phyloP scores from a whole-genome alignment of 225 moss, liverwort and hornwort genomes.

The Sphagnum tenellum region DNA sequence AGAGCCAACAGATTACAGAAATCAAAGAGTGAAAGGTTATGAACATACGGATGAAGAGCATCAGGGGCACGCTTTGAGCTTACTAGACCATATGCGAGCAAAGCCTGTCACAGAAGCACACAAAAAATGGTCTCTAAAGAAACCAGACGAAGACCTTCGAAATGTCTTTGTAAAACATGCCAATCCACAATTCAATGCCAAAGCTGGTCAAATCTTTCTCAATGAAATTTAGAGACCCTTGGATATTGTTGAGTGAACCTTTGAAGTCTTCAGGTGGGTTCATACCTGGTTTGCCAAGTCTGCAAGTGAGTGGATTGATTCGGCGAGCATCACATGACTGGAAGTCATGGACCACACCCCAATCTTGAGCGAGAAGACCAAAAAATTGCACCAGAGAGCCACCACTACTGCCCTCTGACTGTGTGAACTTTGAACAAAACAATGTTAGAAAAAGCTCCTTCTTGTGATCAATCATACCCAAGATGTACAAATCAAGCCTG shows the following conservation, averaged over 20 bases:
- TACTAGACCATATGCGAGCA: constrained; percentile 92
- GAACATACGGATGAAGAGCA: constrained; percentile 90
- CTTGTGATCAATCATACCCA: too few species aligned
- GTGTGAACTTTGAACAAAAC: constrained; percentile 10
- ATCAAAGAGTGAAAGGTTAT: constrained; percentile 1
- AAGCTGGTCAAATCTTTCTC: too few species aligned
- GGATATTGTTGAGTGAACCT: too few species aligned
- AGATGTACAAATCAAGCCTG: too few species aligned
- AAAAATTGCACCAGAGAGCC: constrained; percentile 89
- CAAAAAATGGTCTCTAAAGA: constrained; percentile 1
- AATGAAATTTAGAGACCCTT: too few species aligned
- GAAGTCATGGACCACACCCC: constrained; percentile 87
- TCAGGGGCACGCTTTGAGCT: constrained; percentile 98
- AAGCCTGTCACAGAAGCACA: constrained; percentile 37
- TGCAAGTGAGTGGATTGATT: constrained; percentile 91
- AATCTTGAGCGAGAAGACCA: constrained; percentile 85
- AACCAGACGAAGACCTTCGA: not conserved
- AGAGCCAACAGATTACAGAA: too few species aligned
- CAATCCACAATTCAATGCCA: too few species aligned
- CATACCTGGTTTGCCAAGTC: constrained; percentile 98
- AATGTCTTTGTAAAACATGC: too few species aligned
- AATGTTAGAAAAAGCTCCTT: not conserved
- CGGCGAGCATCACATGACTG: constrained; percentile 98
- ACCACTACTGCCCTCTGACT: constrained; percentile 95
- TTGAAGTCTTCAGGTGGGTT: too few species aligned